Evolutionary conservation across 805 yeast genomes (phyloP).

Genomic region (Komagataella mondaviorum): DNA sequence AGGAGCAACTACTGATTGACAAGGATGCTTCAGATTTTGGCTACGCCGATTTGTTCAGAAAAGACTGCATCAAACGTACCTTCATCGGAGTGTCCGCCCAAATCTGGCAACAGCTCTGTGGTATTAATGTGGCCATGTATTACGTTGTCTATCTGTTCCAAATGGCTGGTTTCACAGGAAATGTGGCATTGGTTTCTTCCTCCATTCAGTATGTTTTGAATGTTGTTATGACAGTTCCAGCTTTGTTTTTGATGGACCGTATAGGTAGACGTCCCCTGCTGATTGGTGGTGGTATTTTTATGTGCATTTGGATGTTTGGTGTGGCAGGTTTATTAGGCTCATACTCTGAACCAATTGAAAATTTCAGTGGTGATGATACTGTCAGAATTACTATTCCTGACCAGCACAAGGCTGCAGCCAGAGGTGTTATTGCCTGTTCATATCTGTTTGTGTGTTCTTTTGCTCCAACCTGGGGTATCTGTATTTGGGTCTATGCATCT

Average conservation of each 20-base stretch:
- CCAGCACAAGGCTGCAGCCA: constrained; percentile 20
- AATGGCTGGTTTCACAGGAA: constrained; percentile 46
- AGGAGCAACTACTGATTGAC: constrained; percentile 40
- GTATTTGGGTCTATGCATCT: constrained; percentile 42
- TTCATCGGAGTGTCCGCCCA: constrained; percentile 38
- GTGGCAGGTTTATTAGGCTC: constrained; percentile 30
- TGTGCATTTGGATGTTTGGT: constrained; percentile 29
- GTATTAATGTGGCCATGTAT: constrained; percentile 60
- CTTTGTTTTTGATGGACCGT: constrained; percentile 43
- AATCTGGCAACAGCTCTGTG: constrained; percentile 51
- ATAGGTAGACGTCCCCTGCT: constrained; percentile 58
- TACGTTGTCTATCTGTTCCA: constrained; percentile 51
- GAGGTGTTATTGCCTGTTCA: constrained; percentile 32
- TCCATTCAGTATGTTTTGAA: constrained; percentile 49
- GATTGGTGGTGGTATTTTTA: constrained; percentile 30
- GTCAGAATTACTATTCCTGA: constrained; percentile 21
- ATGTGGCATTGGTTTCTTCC: constrained; percentile 38
- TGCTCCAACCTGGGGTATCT: constrained; percentile 34
- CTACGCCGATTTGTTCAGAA: constrained; percentile 35
- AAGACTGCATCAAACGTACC: constrained; percentile 35
- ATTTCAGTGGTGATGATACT: constrained; percentile 16
- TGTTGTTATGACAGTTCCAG: constrained; percentile 44
- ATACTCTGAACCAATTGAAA: constrained; percentile 20
- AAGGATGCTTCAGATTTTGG: constrained; percentile 31
- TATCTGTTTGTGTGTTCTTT: constrained; percentile 32